Conservation (phyloP, 2,329 filamentous ascomycete genomes). For the Penicillium sp. region DNA sequence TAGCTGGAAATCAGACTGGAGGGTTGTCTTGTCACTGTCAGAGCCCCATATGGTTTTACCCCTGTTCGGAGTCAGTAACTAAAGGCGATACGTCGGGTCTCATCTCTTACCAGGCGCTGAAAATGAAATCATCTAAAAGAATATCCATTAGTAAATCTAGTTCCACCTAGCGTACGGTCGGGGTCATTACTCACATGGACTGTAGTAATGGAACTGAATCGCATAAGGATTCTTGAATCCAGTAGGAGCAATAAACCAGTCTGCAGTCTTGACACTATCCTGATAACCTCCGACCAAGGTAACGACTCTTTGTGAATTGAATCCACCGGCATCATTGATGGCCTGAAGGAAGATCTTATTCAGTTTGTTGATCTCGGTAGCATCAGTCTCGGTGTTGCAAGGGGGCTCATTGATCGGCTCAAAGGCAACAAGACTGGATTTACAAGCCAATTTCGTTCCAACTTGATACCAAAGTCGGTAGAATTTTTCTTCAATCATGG, state of each 20-base stretch:
- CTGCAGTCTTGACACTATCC: slow-evolving; percentile 53
- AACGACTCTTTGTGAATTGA: slow-evolving; percentile 56
- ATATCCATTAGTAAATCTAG: not conserved
- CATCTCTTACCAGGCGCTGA: slow-evolving; percentile 28
- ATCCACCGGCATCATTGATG: slow-evolving; percentile 55
- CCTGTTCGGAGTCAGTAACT: slow-evolving; percentile 49
- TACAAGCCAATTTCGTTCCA: slow-evolving; percentile 54
- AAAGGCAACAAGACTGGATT: slow-evolving; percentile 55
- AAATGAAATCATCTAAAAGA: slow-evolving; percentile 30
- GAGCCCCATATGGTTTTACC: slow-evolving; percentile 62
- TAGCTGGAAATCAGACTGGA: slow-evolving; percentile 52
- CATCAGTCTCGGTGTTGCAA: slow-evolving; percentile 53
- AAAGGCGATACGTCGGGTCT: slow-evolving; percentile 17
- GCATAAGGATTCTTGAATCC: slow-evolving; percentile 58
- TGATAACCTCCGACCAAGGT: slow-evolving; percentile 55
- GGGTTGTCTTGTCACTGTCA: slow-evolving; percentile 51
- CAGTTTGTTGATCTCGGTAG: slow-evolving; percentile 53
- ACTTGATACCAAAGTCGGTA: slow-evolving; percentile 59
- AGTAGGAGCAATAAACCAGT: slow-evolving; percentile 54
- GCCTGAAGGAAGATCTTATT: slow-evolving; percentile 58
- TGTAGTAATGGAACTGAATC: slow-evolving; percentile 63
- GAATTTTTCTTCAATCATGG: slow-evolving; percentile 57
- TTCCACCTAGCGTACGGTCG: not conserved
- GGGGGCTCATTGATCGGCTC: slow-evolving; percentile 62
- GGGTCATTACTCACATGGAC: slow-evolving; percentile 31